Evolutionary conservation across 805 yeast species (phyloP).

Genomic region (Zygosaccharomyces bailii): DNA sequence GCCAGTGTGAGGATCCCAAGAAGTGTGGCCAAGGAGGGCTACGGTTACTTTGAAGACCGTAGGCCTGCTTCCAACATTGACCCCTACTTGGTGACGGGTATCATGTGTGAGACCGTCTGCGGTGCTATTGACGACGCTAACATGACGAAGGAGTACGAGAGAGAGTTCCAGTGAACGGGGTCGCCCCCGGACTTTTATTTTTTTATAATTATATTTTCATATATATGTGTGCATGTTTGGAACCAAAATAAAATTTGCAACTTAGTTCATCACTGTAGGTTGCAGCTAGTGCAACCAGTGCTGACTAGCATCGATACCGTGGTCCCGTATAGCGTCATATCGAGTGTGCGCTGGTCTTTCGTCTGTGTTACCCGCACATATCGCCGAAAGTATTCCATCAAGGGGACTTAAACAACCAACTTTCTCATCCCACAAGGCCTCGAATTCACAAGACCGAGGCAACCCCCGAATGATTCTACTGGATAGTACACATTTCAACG

Average conservation of each 20-base stretch:
- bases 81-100: slow-evolving; percentile 98
- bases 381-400: neutral
- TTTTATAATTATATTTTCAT: neutral
- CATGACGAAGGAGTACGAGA: slow-evolving; percentile 84
- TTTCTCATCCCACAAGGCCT: neutral
- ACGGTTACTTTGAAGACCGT: slow-evolving; percentile 98
- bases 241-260: too few species aligned
- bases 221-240: neutral
- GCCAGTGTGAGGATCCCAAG: slow-evolving; percentile 98
- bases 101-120: slow-evolving; percentile 93
- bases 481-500: slow-evolving; percentile 65
- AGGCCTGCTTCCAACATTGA: slow-evolving; percentile 99
- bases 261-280: too few species aligned
- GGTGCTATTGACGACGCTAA: slow-evolving; percentile 94
- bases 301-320: too few species aligned
- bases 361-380: neutral
- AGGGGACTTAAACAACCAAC: slow-evolving; percentile 1
- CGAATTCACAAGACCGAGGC: neutral
- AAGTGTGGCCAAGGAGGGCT: slow-evolving; percentile 96
- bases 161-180: slow-evolving; percentile 50
- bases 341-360: neutral
- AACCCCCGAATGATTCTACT: slow-evolving; percentile 34
- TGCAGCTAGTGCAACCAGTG: too few species aligned
- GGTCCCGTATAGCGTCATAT: neutral
- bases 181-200: neutral